A percentile compares a stretch with the other conserved stretches of the same genome.
Conservation (phyloP, 2,329 filamentous ascomycete species). For the Plectosphaerella cucumerina region DNA sequence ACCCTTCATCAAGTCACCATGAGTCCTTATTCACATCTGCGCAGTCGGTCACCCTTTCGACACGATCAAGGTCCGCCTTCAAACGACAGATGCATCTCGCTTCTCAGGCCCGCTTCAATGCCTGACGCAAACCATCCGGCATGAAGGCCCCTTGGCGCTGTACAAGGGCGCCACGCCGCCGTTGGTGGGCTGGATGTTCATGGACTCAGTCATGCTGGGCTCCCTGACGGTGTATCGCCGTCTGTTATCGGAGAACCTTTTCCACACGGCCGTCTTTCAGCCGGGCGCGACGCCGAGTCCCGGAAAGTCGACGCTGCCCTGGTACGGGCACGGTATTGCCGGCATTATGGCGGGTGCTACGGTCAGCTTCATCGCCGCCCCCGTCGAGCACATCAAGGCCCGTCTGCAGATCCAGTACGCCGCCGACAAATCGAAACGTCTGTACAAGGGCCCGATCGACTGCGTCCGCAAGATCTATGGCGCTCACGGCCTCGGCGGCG, state of each 20-base stretch:
- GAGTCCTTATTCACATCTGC: not conserved
- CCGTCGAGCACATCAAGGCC: conserved; percentile 93
- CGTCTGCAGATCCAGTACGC: conserved; percentile 93
- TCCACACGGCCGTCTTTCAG: conserved; percentile 43
- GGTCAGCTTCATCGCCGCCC: conserved; percentile 88
- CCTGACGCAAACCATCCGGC: conserved; percentile 74
- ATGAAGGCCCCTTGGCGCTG: conserved; percentile 78
- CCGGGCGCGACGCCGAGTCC: conserved; percentile 15
- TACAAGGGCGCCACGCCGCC: conserved; percentile 96
- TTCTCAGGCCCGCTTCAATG: conserved; percentile 88
- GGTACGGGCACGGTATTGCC: conserved; percentile 80
- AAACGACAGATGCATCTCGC: conserved; percentile 72
- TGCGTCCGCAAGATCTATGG: conserved; percentile 66
- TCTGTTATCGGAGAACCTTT: conserved; percentile 75
- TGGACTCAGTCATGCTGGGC: conserved; percentile 89
- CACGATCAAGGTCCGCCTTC: conserved; percentile 92
- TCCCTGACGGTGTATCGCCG: conserved; percentile 87
- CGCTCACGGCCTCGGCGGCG: conserved; percentile 70
- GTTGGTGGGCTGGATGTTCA: conserved; percentile 94
- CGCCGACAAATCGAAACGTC: conserved; percentile 67
- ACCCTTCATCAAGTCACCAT: not conserved
- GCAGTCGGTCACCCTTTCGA: conserved; percentile 76
- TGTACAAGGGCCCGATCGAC: conserved; percentile 86
- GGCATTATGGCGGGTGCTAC: conserved; percentile 84
- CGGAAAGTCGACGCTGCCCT: conserved; percentile 51